Evolutionary conservation across 306 rosid species (phyloP), one percentile per base, ranked within the genome.

Genomic region (Psophocarpus tetragonolobus): DNA sequence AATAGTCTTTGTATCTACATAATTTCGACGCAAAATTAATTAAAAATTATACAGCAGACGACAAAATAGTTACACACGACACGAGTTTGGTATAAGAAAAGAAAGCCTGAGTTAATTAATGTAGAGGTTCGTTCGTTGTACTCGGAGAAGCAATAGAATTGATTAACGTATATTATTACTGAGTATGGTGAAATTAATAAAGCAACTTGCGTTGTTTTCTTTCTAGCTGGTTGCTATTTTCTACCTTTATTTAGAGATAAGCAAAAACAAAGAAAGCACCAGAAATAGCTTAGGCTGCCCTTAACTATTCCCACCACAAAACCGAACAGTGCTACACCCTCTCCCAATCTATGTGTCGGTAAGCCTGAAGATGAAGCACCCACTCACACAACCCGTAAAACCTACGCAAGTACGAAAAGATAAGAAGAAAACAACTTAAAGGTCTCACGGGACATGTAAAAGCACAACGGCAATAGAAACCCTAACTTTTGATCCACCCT

Each of bases 321-420:
- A 51, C 39, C 36, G 45, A 81, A 88, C 85, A 79, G 86, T 81
- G 81, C 38, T 74, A 73, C 42, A 67, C 1, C 32, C 24, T 80
- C 75, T 80, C 75, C 53, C 29, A 24, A 72, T 41, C 20, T 39
- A 8, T 57, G 62, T 76, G 88, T 76, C 77, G 88, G 85, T 65
- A 63, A 78, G 36, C 71, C 45, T 44, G 58, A 58, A 36, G 81
- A 54, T 51, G 75, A 69, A 69, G 42, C 57, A 73, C 44, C 36
- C 54, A 51, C 58, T 30, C 18, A 24, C 8, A 35, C 64, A 32
- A 39, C 21, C 11, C 26, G 57, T 36, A 2, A 53, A 74, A 44
- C 64, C 70, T 60, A 74, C 15, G 54, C 81, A 65, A 63, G 70
- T 69, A 73, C 41, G 10, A 17, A 24, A 18, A 13, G 9, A 7